phyloP scores from a whole-genome alignment of 495 filamentous ascomycete genomes.

The Penicillium taxi region DNA sequence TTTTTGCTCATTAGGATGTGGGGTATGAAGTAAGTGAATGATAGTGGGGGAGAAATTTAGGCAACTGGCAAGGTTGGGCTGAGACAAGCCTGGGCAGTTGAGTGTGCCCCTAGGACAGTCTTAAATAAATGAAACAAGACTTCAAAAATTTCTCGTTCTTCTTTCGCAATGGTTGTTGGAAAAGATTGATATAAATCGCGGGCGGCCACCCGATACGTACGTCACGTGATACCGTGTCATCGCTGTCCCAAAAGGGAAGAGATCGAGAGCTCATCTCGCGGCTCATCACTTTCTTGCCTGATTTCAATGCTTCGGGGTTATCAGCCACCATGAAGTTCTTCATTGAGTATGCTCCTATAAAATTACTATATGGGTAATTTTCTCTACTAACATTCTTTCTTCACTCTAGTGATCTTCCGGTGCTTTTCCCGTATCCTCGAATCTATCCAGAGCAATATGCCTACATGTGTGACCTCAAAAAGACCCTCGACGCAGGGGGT shows the following conservation, averaged over 20 bases:
- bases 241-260: conserved; percentile 32
- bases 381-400: conserved; percentile 5
- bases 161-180: conserved; percentile 8
- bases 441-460: conserved; percentile 99
- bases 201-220: conserved; percentile 27
- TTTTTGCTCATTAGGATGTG: conserved; percentile 63
- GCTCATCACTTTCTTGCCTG: conserved; percentile 6
- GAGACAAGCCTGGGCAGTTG: conserved; percentile 1
- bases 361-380: neutral
- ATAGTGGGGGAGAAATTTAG: conserved; percentile 13
- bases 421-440: conserved; percentile 94
- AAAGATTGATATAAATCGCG: conserved; percentile 9
- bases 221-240: conserved; percentile 40
- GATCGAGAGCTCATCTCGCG: conserved; percentile 8
- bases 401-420: conserved; percentile 69
- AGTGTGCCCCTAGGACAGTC: neutral
- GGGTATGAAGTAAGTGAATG: conserved; percentile 35
- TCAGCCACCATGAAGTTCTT: conserved; percentile 82
- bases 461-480: conserved; percentile 98
- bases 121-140: neutral
- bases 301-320: conserved; percentile 18
- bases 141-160: neutral
- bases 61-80: conserved; percentile 4
- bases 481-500: conserved; percentile 86
- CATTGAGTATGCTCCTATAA: conserved; percentile 62